Evolutionary conservation across 441 rosid genomes (phyloP).

Genomic region (Sinapis alba): DNA sequence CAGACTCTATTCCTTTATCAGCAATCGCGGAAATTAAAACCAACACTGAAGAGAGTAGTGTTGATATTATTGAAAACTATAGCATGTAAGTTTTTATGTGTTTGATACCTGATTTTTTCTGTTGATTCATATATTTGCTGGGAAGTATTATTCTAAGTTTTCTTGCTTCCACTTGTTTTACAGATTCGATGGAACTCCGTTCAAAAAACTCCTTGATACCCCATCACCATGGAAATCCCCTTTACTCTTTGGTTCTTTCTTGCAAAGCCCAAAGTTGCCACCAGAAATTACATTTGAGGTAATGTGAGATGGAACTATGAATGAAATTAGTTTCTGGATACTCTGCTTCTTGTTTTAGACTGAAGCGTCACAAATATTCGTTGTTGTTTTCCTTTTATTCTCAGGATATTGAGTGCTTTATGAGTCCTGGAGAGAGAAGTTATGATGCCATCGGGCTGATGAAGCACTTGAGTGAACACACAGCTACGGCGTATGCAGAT

Average conservation of each 20-base stretch:
- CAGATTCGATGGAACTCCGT: conserved; percentile 92
- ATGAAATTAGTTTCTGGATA: conserved; percentile 14
- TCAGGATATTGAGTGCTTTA: conserved; percentile 87
- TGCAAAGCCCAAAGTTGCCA: conserved; percentile 80
- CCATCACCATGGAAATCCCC: conserved; percentile 99
- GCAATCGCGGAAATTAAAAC: conserved; percentile 44
- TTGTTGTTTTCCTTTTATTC: conserved; percentile 5
- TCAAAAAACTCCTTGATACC: conserved; percentile 73
- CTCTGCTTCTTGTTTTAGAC: background rate
- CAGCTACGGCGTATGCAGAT: too few species aligned
- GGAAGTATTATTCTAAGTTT: conserved; percentile 2
- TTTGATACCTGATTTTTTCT: conserved; percentile 16
- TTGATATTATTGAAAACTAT: conserved; percentile 49
- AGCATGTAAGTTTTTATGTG: conserved; percentile 61
- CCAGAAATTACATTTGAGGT: conserved; percentile 94
- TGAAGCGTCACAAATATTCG: too few species aligned
- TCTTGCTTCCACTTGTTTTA: conserved; percentile 19
- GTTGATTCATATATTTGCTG: too few species aligned
- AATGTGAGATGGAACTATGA: conserved; percentile 16
- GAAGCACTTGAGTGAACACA: conserved; percentile 90
- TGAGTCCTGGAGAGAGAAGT: conserved; percentile 88
- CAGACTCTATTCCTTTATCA: conserved; percentile 47
- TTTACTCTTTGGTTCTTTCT: conserved; percentile 82
- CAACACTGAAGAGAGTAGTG: conserved; percentile 46
- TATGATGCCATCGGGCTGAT: conserved; percentile 90